phyloP scores from a whole-genome alignment of 2,329 filamentous ascomycete genomes.

The Mycosphaerella sp. region DNA sequence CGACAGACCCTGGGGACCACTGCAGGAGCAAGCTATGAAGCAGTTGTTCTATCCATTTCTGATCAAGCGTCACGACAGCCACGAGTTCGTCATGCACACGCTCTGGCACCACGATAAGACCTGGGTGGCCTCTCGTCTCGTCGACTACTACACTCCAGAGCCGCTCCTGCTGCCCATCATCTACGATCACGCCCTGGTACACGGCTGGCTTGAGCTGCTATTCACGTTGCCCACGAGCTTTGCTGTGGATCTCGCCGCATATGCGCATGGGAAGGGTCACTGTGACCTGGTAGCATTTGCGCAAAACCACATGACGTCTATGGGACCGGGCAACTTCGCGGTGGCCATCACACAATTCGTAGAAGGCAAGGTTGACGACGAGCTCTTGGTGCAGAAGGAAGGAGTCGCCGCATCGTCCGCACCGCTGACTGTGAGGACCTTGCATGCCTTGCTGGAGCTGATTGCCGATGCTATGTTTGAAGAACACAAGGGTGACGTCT shows the following conservation, averaged over 20 bases:
- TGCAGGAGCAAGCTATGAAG: conserved; percentile 68
- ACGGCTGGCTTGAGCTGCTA: conserved; percentile 77
- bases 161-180: conserved; percentile 62
- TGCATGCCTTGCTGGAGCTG: conserved; percentile 71
- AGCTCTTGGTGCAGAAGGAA: conserved; percentile 67
- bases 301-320: conserved; percentile 51
- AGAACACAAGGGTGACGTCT: conserved; percentile 69
- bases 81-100: conserved; percentile 84
- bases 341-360: conserved; percentile 71
- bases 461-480: conserved; percentile 56
- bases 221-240: conserved; percentile 75
- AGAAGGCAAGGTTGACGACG: conserved; percentile 74
- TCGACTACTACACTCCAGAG: conserved; percentile 66
- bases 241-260: conserved; percentile 76
- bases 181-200: conserved; percentile 71
- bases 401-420: conserved; percentile 61
- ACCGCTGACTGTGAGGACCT: conserved; percentile 76
- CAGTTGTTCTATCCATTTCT: conserved; percentile 80
- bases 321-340: conserved; percentile 52
- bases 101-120: conserved; percentile 84
- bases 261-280: conserved; percentile 73
- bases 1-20: conserved; percentile 66
- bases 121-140: conserved; percentile 76
- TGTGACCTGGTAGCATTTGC: conserved; percentile 79
- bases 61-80: conserved; percentile 66